These are phyloP conservation scores for Komagataella ulmi DNA, from an alignment of 805 yeast genomes.

Conservation along the genomic window DNA sequence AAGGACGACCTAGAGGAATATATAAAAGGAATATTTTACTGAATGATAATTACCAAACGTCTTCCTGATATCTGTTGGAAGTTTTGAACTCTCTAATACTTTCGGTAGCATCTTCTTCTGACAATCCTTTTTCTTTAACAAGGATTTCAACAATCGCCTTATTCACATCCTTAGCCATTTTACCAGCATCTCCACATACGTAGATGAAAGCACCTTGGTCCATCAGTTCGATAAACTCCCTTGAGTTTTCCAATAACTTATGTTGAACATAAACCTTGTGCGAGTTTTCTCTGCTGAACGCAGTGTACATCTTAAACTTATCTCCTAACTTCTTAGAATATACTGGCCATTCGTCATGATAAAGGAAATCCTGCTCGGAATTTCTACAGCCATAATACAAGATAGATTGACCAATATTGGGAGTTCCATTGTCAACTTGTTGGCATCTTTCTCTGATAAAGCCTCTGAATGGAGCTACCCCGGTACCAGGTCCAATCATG, in stretches of 20 bases:
- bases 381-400: constrained; percentile 85
- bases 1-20: background rate
- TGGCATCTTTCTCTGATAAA: constrained; percentile 79
- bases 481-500: constrained; percentile 97
- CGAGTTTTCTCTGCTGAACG: constrained; percentile 69
- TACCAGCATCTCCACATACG: constrained; percentile 94
- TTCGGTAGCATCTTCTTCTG: constrained; percentile 60
- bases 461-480: constrained; percentile 97
- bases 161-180: constrained; percentile 93
- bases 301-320: constrained; percentile 60
- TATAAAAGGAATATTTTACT: background rate
- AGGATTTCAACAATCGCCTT: constrained; percentile 51
- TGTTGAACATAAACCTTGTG: constrained; percentile 78
- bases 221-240: constrained; percentile 41
- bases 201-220: constrained; percentile 72
- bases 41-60: constrained; percentile 61
- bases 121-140: constrained; percentile 44
- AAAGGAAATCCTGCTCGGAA: constrained; percentile 67
- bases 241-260: constrained; percentile 39
- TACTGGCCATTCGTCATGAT: constrained; percentile 81
- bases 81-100: constrained; percentile 67
- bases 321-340: constrained; percentile 49
- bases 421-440: constrained; percentile 29
- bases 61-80: constrained; percentile 89
- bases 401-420: constrained; percentile 54